Evolutionary conservation across 768 basidiomycete species (phyloP), one percentile per base, ranked within the genome.

Genomic region (Suillus plorans): DNA sequence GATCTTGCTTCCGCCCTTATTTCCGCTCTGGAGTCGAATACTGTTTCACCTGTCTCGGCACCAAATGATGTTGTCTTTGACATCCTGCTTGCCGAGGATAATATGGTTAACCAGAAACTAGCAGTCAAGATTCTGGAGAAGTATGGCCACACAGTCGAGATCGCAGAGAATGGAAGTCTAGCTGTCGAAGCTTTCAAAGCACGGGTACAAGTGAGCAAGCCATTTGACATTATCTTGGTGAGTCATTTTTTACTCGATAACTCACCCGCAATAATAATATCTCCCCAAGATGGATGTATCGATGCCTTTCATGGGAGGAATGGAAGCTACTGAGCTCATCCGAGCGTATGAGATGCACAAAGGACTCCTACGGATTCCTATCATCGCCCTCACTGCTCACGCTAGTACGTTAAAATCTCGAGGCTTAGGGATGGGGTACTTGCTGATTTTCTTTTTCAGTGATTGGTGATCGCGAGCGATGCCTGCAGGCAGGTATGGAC

Each of bases 271-370:
- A 65, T n/a, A 49, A 60, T 64, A 34, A 3, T 53, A 14, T 60
- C 7, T 50, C 22, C 56, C 16, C 37, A 66, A 97, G 92, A 98
- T 98, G 97, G 96, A 98, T 71, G 91, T 97, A 16, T 97, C 95
- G 13, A 96, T 97, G 94, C 94, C 95, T 7, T 90, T 96, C 78
- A 98, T 99, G 94, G 95, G 96, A 59, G 96, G 97, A 68, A 94
- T 97, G 89, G 96, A 99, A 77, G 94, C 97, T 1, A 99, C 97
- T 0, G 90, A 95, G 68, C 81, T 94, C 64, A 97, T 98, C 66
- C 87, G 97, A 60, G 84, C 86, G 44, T 94, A 89, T 72, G 97
- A 99, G 79, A 79, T 84, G 73, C 84, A 89, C 67, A 87, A 87
- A 67, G 83, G 86, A 9, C 80, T 94, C 37, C 73, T 86, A 18